A percentile compares a stretch with the other conserved stretches of the same genome.
Evolutionary conservation across 768 basidiomycete species (phyloP).

Genomic region (Phlegmacium glaucopus): DNA sequence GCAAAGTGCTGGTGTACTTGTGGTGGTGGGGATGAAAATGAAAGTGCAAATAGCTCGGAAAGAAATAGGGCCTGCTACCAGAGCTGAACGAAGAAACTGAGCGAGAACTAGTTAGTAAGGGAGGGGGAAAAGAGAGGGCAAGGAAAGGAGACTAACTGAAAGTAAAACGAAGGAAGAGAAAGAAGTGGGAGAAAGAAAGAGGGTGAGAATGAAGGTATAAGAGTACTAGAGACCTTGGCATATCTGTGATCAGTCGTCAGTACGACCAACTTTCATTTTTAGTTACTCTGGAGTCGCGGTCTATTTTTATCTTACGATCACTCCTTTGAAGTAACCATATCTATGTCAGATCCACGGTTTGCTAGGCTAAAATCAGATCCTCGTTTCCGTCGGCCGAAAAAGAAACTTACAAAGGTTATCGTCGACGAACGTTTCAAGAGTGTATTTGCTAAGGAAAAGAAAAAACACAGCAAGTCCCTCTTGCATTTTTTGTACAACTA

Average conservation of each 20-base stretch:
- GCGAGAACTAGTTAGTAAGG: neutral
- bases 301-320: constrained; percentile 5
- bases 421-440: constrained; percentile 91
- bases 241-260: neutral
- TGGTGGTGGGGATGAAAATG: constrained; percentile 9
- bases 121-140: constrained; percentile 8
- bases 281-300: too few relatives aligned
- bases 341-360: constrained; percentile 86
- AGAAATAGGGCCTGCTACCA: constrained; percentile 32
- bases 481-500: neutral
- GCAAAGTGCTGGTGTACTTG: constrained; percentile 4
- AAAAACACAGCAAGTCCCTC: constrained; percentile 31
- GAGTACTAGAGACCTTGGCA: too few relatives aligned
- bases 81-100: constrained; percentile 25
- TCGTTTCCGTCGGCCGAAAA: constrained; percentile 84
- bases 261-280: constrained; percentile 2
- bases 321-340: constrained; percentile 4
- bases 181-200: constrained; percentile 13
- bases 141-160: constrained; percentile 10
- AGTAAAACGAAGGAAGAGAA: constrained; percentile 13
- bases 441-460: constrained; percentile 54
- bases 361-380: constrained; percentile 86
- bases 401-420: constrained; percentile 75
- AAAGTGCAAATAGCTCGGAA: constrained; percentile 17
- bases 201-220: constrained; percentile 13